A percentile compares a stretch with the other conserved stretches of the same genome.
Evolutionary conservation across 1,139 yeast species (phyloP).

Genomic region (Candida albicans): DNA sequence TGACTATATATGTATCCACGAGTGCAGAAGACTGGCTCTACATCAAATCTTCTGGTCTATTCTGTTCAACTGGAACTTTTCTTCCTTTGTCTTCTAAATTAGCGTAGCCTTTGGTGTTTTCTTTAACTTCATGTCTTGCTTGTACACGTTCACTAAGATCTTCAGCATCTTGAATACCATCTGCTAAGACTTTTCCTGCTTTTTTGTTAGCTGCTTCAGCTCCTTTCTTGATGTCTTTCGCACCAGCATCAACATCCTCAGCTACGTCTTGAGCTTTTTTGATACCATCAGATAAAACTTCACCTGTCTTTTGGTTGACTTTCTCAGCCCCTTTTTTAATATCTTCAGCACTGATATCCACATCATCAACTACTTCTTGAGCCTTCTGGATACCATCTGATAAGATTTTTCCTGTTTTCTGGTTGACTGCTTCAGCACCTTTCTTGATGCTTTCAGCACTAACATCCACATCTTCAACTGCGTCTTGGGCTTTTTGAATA

Average conservation of each 20-base stretch:
- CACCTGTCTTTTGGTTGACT: constrained; percentile 7
- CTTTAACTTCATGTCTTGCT: no score
- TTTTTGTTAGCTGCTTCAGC: constrained; percentile 8
- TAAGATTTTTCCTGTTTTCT: background rate
- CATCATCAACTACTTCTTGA: background rate
- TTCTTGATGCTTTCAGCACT: background rate
- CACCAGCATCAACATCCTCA: background rate
- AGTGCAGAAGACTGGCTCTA: no score
- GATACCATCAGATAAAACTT: constrained; percentile 7
- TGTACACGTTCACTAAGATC: constrained; percentile 4
- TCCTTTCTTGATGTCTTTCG: constrained; percentile 1
- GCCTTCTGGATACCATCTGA: constrained; percentile 1
- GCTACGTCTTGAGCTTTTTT: constrained; percentile 9
- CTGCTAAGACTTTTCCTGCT: constrained; percentile 8
- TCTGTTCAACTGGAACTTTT: background rate
- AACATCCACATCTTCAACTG: constrained; percentile 2
- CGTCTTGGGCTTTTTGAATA: constrained; percentile 9
- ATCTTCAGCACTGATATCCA: background rate
- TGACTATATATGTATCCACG: no score
- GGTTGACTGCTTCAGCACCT: constrained; percentile 6
- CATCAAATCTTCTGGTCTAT: no score
- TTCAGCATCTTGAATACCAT: constrained; percentile 9
- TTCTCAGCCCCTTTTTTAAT: constrained; percentile 6
- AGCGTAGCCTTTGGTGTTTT: constrained; percentile 9
- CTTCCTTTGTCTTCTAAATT: constrained; percentile 26